These are phyloP conservation scores for Danielia oregonensis DNA, from an alignment of 805 yeast species.

Conservation along the genomic window DNA sequence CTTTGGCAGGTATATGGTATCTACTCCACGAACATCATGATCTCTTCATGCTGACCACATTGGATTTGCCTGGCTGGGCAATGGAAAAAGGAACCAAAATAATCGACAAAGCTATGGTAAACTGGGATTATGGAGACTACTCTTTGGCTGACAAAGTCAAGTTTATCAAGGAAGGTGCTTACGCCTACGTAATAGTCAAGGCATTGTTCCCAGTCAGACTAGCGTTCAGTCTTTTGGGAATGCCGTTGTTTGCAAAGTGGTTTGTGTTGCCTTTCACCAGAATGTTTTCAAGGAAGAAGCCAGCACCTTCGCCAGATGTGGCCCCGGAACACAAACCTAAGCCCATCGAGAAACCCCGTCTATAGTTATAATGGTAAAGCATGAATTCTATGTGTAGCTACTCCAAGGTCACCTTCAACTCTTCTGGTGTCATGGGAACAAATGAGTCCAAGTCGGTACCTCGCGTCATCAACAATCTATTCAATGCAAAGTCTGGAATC, in stretches of 20 bases:
- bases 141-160: slow-evolving; percentile 50
- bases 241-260: slow-evolving; percentile 56
- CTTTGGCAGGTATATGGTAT: slow-evolving; percentile 68
- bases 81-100: slow-evolving; percentile 55
- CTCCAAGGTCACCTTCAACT: slow-evolving; percentile 31
- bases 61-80: slow-evolving; percentile 57
- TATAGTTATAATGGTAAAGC: slow-evolving; percentile 13
- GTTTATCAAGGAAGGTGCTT: slow-evolving; percentile 66
- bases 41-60: slow-evolving; percentile 37
- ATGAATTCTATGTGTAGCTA: slow-evolving; percentile 7
- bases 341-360: slow-evolving; percentile 33
- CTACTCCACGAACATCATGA: slow-evolving; percentile 52
- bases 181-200: slow-evolving; percentile 70
- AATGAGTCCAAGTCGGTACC: slow-evolving; percentile 29
- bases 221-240: slow-evolving; percentile 44
- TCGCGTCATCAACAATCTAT: slow-evolving; percentile 24
- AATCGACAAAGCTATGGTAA: slow-evolving; percentile 50
- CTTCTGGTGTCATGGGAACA: slow-evolving; percentile 31
- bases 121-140: slow-evolving; percentile 27
- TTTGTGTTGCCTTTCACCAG: slow-evolving; percentile 45
- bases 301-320: not conserved
- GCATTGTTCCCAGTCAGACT: slow-evolving; percentile 53
- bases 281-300: slow-evolving; percentile 7
- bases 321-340: slow-evolving; percentile 13
- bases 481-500: slow-evolving; percentile 40